Percentiles rank a stretch among this genome's conserved stretches.
Evolutionary conservation across 805 yeast genomes (phyloP).

Genomic region (Isabelozyma heimii): DNA sequence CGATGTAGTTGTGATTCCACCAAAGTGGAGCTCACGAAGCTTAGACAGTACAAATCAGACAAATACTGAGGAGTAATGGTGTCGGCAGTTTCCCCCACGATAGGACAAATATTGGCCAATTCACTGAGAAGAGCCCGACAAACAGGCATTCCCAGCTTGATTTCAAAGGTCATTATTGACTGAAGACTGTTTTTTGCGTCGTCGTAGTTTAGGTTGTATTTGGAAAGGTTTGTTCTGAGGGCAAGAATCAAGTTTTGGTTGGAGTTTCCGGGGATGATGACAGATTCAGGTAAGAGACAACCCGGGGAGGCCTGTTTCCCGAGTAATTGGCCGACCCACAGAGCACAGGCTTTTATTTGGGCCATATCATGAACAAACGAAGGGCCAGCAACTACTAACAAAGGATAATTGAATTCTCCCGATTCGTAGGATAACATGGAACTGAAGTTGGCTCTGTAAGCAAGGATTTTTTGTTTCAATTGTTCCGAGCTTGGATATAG

Average conservation of each 20-base stretch:
- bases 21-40: constrained; percentile 41
- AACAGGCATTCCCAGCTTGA: constrained; percentile 37
- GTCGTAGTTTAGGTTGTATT: constrained; percentile 16
- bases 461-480: constrained; percentile 24
- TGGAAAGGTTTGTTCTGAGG: constrained; percentile 37
- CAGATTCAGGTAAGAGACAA: no score
- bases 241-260: constrained; percentile 19
- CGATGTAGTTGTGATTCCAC: constrained; percentile 50
- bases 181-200: neutral
- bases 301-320: constrained; percentile 3
- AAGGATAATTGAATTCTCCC: constrained; percentile 7
- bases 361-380: constrained; percentile 20
- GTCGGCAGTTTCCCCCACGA: constrained; percentile 46
- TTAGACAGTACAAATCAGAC: constrained; percentile 45
- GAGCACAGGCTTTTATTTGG: constrained; percentile 39
- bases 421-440: constrained; percentile 9
- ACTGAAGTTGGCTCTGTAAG: constrained; percentile 23
- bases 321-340: constrained; percentile 31
- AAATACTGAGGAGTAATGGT: constrained; percentile 51
- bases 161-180: constrained; percentile 26
- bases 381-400: constrained; percentile 43
- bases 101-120: constrained; percentile 41
- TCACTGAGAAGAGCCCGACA: constrained; percentile 38
- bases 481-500: constrained; percentile 32
- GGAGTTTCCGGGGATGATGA: no score